phyloP scores from a whole-genome alignment of 2,329 filamentous ascomycete species.

The Neonectria neomacrospora region DNA sequence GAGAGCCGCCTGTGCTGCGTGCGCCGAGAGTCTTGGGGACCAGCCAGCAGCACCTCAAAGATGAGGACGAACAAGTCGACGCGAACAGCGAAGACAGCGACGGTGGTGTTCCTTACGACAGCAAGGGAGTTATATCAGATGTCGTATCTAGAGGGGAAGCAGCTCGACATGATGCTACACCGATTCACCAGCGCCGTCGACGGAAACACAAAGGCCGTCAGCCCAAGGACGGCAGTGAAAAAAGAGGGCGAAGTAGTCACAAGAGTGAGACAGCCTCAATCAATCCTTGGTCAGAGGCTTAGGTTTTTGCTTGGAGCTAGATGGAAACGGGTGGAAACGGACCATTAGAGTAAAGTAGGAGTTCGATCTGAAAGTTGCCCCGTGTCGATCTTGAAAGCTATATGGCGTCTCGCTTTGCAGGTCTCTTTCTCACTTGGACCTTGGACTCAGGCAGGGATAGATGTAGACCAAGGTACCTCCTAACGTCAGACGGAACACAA shows the following conservation, averaged over 20 bases:
- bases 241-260: background rate
- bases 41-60: constrained; percentile 3
- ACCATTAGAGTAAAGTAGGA: background rate
- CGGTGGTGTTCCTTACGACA: background rate
- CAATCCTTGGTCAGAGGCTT: background rate
- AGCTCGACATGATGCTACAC: constrained; percentile 6
- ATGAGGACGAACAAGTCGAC: background rate
- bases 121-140: background rate
- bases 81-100: constrained; percentile 9
- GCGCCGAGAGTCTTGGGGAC: constrained; percentile 44
- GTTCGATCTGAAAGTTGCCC: no score
- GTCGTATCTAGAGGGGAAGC: background rate
- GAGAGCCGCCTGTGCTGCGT: constrained; percentile 31
- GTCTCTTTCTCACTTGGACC: no score
- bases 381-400: no score
- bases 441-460: no score
- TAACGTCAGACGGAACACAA: no score
- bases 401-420: no score
- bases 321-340: background rate
- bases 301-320: background rate
- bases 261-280: background rate
- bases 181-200: background rate
- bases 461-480: no score
- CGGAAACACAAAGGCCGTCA: background rate
- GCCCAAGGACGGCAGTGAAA: background rate